Evolutionary conservation across 2,329 filamentous ascomycete species (phyloP).

Genomic region (Chaetothyriales sp.): DNA sequence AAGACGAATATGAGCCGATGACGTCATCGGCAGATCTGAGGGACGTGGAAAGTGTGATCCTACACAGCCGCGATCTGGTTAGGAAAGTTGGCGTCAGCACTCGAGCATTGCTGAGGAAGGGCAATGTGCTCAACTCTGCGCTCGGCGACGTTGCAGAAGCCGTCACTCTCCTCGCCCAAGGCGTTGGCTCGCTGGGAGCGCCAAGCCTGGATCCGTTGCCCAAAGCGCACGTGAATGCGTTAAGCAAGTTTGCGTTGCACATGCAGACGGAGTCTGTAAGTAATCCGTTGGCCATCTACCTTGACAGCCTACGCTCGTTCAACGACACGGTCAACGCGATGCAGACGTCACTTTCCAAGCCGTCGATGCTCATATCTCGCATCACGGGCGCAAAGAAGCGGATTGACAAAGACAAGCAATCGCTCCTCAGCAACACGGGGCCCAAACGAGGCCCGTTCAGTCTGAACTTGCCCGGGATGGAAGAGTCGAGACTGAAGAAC

Average conservation of each 20-base stretch:
- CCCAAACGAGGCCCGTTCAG: constrained; percentile 32
- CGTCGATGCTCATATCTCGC: constrained; percentile 60
- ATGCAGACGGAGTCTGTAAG: constrained; percentile 49
- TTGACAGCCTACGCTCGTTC: constrained; percentile 64
- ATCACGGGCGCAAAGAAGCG: constrained; percentile 63
- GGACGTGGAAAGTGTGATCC: constrained; percentile 86
- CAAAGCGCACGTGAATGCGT: constrained; percentile 50
- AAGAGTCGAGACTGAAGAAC: constrained; percentile 71
- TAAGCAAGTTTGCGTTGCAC: constrained; percentile 57
- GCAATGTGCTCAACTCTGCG: constrained; percentile 58
- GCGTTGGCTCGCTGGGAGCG: constrained; percentile 37
- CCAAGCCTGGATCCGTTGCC: constrained; percentile 43
- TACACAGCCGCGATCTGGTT: constrained; percentile 80
- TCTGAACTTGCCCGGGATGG: constrained; percentile 42
- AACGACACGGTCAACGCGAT: constrained; percentile 74
- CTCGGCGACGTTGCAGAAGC: constrained; percentile 36
- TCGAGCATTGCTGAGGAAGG: constrained; percentile 65
- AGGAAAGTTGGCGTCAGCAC: constrained; percentile 72
- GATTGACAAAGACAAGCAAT: constrained; percentile 64
- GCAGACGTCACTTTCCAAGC: constrained; percentile 63
- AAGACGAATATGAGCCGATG: constrained; percentile 77
- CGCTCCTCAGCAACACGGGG: constrained; percentile 48
- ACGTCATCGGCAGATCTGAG: constrained; percentile 43
- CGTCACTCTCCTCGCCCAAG: constrained; percentile 29
- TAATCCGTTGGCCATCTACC: constrained; percentile 58